Conservation (phyloP, 257 asterid species). For the Penstemon newberryi region DNA sequence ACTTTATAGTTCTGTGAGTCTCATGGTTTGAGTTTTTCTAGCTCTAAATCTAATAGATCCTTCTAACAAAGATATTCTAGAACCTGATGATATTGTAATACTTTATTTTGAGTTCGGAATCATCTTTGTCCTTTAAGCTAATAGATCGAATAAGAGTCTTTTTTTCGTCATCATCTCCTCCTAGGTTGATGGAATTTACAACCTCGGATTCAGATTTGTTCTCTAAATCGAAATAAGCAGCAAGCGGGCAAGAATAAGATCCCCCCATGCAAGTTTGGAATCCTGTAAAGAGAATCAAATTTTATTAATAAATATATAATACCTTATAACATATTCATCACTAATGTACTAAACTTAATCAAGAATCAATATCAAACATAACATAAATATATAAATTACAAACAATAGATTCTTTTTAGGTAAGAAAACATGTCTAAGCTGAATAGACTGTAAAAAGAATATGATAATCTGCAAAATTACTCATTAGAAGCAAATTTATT, state of each 20-base stretch:
- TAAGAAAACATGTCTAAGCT: constrained; percentile 11
- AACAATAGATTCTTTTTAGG: too few relatives aligned
- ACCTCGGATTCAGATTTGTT: constrained; percentile 51
- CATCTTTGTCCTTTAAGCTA: constrained; percentile 41
- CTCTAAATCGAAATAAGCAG: constrained; percentile 50
- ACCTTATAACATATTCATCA: constrained; percentile 15
- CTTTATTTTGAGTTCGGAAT: constrained; percentile 32
- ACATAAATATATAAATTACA: background rate
- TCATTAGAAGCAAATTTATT: background rate
- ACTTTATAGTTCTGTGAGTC: constrained; percentile 46
- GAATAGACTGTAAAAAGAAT: background rate
- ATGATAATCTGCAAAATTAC: constrained; percentile 10
- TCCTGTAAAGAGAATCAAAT: constrained; percentile 33
- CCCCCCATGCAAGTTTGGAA: constrained; percentile 75
- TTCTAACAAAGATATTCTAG: constrained; percentile 37
- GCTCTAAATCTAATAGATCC: constrained; percentile 41
- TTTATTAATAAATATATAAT: background rate
- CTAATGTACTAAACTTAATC: background rate
- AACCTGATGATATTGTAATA: constrained; percentile 38
- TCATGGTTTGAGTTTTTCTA: constrained; percentile 31
- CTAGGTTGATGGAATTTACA: constrained; percentile 43
- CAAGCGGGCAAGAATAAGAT: constrained; percentile 60
- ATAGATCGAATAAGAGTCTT: constrained; percentile 33
- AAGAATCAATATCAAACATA: constrained; percentile 10
- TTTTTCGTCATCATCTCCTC: constrained; percentile 33